Base-by-base conservation (phyloP, 2,329 filamentous ascomycete genomes). In the Nemania sp. region DNA sequence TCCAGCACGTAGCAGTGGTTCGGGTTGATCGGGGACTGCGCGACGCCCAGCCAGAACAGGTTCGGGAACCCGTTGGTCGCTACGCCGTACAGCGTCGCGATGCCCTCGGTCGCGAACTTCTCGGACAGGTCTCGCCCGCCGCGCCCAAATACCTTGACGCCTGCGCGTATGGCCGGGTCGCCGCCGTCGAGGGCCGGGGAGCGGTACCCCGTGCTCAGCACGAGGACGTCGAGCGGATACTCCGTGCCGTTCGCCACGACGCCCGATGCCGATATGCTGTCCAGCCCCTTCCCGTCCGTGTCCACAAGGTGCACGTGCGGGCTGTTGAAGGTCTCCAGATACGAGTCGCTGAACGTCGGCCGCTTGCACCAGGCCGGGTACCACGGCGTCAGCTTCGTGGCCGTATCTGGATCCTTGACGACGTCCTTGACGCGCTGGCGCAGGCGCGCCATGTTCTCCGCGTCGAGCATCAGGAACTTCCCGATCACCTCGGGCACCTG, bases 351-450 rank as follows among this genome's bases (percentile, higher is more conserved):
- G 77, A 90, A 90, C 47, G 81, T 84, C 0, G 89, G 88, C 0
- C 89, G 84, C 76, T 91, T 91, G 80, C 89, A 91, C 83, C 86
- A 89, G 0, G 78, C 77, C 0, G 86, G 83, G 73, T 90, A 91
- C 75, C 75, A 77, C 13, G 74, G 73, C n/a, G 70, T 75, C 6
- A 90, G 81, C 2, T 77, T 81, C 29, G 82, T 81, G 0, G 88
- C 88, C 0, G 83, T 87, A 1, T 75, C 77, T 11, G 77, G 76
- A 70, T 90, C 83, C 43, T 83, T 76, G n/a, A 91, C 87, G n/a
- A 85, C 76, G 0, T 79, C 72, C n/a, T 85, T 82, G 5, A 84
- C 79, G 2, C 85, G 82, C 2, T 76, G 76, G 1, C 87, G 83
- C n/a, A 86, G 75, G 1, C 75, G 67, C 20, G 88, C 82, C 43